Percentiles rank a stretch among this genome's conserved stretches.
phyloP scores from a whole-genome alignment of 345 rosid species.

The Camelina neglecta region DNA sequence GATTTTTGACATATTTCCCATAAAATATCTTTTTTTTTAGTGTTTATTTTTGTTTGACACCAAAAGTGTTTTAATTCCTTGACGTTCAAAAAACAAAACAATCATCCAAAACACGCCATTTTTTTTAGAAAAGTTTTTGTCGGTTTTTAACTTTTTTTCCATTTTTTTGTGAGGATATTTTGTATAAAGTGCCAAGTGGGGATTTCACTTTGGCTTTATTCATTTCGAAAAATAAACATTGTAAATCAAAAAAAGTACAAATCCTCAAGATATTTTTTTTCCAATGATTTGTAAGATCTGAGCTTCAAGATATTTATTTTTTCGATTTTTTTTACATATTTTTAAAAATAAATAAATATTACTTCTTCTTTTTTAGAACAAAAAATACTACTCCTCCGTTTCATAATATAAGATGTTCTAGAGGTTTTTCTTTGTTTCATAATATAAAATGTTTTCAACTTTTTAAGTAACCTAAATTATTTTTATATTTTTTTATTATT shows the following conservation, averaged over 20 bases:
- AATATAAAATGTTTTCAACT: no score
- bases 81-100: neutral
- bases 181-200: no score
- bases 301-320: neutral
- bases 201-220: neutral
- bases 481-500: no score
- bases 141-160: neutral
- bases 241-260: neutral
- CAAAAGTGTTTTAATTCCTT: neutral
- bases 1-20: neutral
- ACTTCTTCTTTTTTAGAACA: no score
- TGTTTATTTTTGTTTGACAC: neutral
- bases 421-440: no score
- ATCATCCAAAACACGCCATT: neutral
- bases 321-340: no score
- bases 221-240: neutral
- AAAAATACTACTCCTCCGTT: no score
- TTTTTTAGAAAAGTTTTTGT: conserved; percentile 5
- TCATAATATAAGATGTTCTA: no score
- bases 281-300: neutral
- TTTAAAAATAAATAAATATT: neutral
- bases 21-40: neutral
- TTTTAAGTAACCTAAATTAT: no score
- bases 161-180: neutral
- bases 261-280: neutral